Conservation (phyloP, 768 basidiomycete genomes). For the Austroboletus eburneus region DNA sequence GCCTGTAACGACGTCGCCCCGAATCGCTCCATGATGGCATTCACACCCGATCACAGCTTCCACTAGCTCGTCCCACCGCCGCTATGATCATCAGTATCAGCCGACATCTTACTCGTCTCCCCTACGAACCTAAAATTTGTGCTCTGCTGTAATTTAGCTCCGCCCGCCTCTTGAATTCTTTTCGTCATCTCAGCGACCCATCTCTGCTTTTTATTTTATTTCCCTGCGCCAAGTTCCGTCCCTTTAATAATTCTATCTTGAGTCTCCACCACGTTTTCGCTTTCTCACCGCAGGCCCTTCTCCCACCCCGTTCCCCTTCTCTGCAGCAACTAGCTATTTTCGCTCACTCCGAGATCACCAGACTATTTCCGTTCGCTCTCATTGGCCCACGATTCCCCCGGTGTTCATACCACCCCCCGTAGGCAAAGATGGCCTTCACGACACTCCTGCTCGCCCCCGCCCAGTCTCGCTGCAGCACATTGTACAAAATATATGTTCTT, state of each 20-base stretch:
- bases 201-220: not conserved
- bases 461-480: no score
- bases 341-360: conserved; percentile 14
- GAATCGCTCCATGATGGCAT: conserved; percentile 8
- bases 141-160: conserved; percentile 8
- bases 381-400: conserved; percentile 10
- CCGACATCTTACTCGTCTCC: no score
- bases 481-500: no score
- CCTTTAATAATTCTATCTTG: conserved; percentile 8
- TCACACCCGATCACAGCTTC: conserved; percentile 16
- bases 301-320: conserved; percentile 5
- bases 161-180: conserved; percentile 9
- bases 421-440: not conserved
- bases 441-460: no score
- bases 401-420: not conserved
- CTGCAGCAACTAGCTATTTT: conserved; percentile 10
- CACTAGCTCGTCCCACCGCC: not conserved
- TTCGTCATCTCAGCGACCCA: not conserved
- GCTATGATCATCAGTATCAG: no score
- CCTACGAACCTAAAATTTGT: not conserved
- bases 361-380: conserved; percentile 5
- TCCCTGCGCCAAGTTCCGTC: not conserved
- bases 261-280: not conserved
- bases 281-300: conserved; percentile 15
- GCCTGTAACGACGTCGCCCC: conserved; percentile 6